phyloP scores from a whole-genome alignment of 305 asterid species.

The Fraxinus angustifolia region DNA sequence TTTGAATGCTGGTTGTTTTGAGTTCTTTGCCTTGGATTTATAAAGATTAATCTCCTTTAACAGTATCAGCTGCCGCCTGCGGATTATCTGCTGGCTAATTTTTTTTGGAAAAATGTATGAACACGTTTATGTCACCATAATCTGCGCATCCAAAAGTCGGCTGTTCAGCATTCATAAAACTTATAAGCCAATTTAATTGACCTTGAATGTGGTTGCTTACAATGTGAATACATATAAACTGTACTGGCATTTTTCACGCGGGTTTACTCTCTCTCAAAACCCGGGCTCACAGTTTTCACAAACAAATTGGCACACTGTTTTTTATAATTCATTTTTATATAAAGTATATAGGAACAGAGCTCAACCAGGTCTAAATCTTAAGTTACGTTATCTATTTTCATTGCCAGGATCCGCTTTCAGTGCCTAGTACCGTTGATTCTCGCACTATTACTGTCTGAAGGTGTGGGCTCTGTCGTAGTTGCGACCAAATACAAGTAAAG shows the following conservation, averaged over 20 bases:
- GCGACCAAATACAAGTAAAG: conserved; percentile 10
- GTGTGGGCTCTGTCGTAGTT: conserved; percentile 1
- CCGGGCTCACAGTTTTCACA: background rate
- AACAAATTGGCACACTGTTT: background rate
- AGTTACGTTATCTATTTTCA: conserved; percentile 8
- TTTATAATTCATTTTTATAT: background rate
- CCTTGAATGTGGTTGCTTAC: background rate
- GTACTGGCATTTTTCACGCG: background rate
- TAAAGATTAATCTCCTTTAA: background rate
- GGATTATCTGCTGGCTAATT: background rate
- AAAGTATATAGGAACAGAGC: background rate
- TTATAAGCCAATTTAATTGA: background rate
- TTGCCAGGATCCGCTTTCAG: conserved; percentile 10
- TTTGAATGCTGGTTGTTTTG: conserved; percentile 2
- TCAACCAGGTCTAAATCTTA: background rate
- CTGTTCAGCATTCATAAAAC: background rate
- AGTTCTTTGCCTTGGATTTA: background rate
- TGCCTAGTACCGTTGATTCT: conserved; percentile 9
- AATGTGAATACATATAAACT: background rate
- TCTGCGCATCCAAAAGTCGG: background rate
- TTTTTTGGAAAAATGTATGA: background rate
- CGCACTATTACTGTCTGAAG: conserved; percentile 8
- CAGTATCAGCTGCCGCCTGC: background rate
- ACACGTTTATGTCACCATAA: background rate
- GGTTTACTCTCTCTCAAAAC: background rate